A percentile compares a stretch with the other conserved stretches of the same genome.
Evolutionary conservation across 345 rosid species (phyloP).

Genomic region (Cardiospermum halicacabum): DNA sequence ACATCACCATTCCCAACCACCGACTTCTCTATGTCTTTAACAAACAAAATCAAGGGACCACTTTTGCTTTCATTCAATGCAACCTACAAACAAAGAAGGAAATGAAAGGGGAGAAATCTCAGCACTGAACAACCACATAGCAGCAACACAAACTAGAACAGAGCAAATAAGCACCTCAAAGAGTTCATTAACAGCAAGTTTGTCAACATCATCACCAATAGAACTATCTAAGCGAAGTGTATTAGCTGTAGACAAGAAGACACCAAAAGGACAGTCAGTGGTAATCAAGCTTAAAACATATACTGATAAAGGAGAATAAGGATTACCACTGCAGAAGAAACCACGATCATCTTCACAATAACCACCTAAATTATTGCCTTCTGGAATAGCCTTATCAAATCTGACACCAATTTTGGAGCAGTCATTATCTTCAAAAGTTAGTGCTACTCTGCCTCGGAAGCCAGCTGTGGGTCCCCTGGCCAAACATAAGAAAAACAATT

Average conservation of each 20-base stretch:
- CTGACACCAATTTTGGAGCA: conserved; percentile 90
- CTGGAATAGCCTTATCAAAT: conserved; percentile 76
- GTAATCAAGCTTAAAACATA: too few relatives aligned
- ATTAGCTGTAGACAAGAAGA: conserved; percentile 46
- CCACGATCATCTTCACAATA: conserved; percentile 87
- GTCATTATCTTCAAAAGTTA: conserved; percentile 86
- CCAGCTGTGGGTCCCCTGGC: conserved; percentile 78
- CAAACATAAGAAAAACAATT: background rate
- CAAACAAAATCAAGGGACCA: conserved; percentile 65
- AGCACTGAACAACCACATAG: conserved; percentile 1
- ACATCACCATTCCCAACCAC: conserved; percentile 71
- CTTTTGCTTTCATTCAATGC: conserved; percentile 62
- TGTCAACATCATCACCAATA: conserved; percentile 77
- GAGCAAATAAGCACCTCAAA: conserved; percentile 58
- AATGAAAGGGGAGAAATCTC: conserved; percentile 12
- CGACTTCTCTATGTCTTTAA: conserved; percentile 93
- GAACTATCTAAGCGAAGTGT: conserved; percentile 78
- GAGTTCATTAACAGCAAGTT: conserved; percentile 73
- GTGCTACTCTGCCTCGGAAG: conserved; percentile 83
- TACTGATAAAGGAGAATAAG: too few relatives aligned
- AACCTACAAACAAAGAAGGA: conserved; percentile 64
- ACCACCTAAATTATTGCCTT: conserved; percentile 96
- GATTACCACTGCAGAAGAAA: conserved; percentile 82
- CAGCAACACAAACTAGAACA: conserved; percentile 1
- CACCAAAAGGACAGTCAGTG: conserved; percentile 6